Evolutionary conservation across 192 early-diverging fungal genomes (phyloP).

Genomic region (Bifiguratus adelaidae): DNA sequence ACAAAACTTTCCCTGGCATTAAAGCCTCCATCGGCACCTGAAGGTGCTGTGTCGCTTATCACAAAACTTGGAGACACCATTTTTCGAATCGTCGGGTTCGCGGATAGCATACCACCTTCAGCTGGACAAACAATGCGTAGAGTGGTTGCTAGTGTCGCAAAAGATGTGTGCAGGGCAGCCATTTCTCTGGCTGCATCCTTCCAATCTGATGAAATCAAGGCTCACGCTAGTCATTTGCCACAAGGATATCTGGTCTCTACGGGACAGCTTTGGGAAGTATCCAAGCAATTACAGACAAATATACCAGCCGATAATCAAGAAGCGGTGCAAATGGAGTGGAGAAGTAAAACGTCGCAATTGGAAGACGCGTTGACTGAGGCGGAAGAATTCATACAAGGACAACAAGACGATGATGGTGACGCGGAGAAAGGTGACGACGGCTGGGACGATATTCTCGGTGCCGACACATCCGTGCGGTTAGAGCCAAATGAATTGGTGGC

Average conservation of each 20-base stretch:
- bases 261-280: constrained; percentile 30
- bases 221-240: constrained; percentile 15
- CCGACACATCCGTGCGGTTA: constrained; percentile 4
- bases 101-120: constrained; percentile 22
- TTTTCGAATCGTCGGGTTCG: constrained; percentile 27
- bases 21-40: constrained; percentile 24
- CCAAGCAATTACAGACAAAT: constrained; percentile 18
- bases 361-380: constrained; percentile 27
- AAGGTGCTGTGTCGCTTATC: constrained; percentile 18
- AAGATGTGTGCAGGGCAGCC: too few relatives aligned
- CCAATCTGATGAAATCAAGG: constrained; percentile 13
- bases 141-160: too few relatives aligned
- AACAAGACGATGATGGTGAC: constrained; percentile 14
- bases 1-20: constrained; percentile 24
- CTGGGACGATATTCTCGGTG: constrained; percentile 17
- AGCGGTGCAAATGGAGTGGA: constrained; percentile 28
- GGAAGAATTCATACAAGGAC: constrained; percentile 18
- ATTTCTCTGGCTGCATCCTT: too few relatives aligned
- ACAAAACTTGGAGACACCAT: constrained; percentile 20
- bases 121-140: constrained; percentile 24
- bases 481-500: constrained; percentile 22
- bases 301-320: constrained; percentile 18
- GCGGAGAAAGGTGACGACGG: constrained; percentile 15
- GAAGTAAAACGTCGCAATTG: constrained; percentile 17
- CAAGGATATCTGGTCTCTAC: constrained; percentile 18